Percentiles rank a stretch among this genome's conserved stretches.
These are phyloP conservation scores for Apophysomyces elegans DNA, from an alignment of 371 early-diverging fungal species.

Conservation along the genomic window DNA sequence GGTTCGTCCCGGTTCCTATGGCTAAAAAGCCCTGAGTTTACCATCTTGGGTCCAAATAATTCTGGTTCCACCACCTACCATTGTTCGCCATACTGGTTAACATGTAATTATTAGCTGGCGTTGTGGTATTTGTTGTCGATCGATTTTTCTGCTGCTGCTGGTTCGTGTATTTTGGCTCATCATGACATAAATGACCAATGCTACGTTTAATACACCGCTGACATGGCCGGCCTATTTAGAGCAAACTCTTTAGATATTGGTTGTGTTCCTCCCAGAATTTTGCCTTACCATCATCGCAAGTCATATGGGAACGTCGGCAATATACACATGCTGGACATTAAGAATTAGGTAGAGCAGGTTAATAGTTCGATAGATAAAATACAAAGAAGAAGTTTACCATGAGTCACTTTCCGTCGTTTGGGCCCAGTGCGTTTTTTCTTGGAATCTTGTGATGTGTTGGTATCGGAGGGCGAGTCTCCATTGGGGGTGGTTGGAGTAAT, in stretches of 20 bases:
- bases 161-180: constrained; percentile 66
- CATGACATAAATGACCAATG: constrained; percentile 91
- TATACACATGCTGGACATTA: constrained; percentile 38
- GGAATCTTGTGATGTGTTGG: constrained; percentile 34
- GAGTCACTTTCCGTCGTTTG: constrained; percentile 75
- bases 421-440: constrained; percentile 72
- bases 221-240: constrained; percentile 78
- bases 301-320: constrained; percentile 88
- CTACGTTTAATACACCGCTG: constrained; percentile 92
- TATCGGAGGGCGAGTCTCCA: constrained; percentile 14
- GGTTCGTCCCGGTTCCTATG: constrained; percentile 33
- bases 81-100: constrained; percentile 21
- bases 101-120: constrained; percentile 27
- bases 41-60: background rate
- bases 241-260: background rate
- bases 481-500: constrained; percentile 10
- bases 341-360: background rate
- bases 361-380: no score
- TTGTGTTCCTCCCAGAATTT: background rate
- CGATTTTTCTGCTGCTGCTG: constrained; percentile 25
- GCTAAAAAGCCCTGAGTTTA: constrained; percentile 9
- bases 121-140: constrained; percentile 16
- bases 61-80: constrained; percentile 9
- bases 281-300: constrained; percentile 74
- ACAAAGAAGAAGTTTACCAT: constrained; percentile 46